These are phyloP conservation scores for Scleroderma citrinum DNA, from an alignment of 768 basidiomycete species.

Conservation along the genomic window DNA sequence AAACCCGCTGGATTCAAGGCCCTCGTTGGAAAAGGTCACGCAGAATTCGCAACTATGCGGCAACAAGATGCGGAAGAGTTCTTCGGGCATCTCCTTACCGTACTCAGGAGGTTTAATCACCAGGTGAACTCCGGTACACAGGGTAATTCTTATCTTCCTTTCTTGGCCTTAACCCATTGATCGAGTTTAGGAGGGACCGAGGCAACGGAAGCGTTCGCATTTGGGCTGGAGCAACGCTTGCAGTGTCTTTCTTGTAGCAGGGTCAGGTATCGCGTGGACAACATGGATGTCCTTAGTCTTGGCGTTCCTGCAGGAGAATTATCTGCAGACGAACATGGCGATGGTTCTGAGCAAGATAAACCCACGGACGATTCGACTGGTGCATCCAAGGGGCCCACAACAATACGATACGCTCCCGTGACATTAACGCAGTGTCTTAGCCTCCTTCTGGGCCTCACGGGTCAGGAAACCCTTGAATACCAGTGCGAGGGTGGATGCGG, in stretches of 20 bases:
- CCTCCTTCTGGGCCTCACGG: slow-evolving; percentile 36
- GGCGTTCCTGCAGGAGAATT: slow-evolving; percentile 60
- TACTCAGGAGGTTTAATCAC: slow-evolving; percentile 61
- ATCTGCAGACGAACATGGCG: slow-evolving; percentile 3
- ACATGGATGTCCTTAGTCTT: slow-evolving; percentile 71
- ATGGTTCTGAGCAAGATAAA: background rate
- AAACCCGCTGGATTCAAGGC: slow-evolving; percentile 81
- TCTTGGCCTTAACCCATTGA: background rate
- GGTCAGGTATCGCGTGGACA: slow-evolving; percentile 79
- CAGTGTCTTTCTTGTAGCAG: slow-evolving; percentile 74
- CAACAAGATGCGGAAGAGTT: slow-evolving; percentile 99
- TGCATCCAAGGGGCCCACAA: slow-evolving; percentile 27
- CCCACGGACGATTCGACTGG: background rate
- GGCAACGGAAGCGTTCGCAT: slow-evolving; percentile 72
- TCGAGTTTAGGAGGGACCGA: slow-evolving; percentile 32
- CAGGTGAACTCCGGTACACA: slow-evolving; percentile 36
- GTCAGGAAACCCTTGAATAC: slow-evolving; percentile 71
- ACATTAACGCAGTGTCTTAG: slow-evolving; percentile 57
- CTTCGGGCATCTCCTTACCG: slow-evolving; percentile 71
- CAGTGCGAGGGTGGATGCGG: slow-evolving; percentile 68
- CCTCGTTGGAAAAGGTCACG: slow-evolving; percentile 87
- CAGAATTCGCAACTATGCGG: slow-evolving; percentile 92
- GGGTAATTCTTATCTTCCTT: slow-evolving; percentile 13
- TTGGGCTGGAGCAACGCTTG: slow-evolving; percentile 81
- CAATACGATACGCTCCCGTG: slow-evolving; percentile 58